phyloP scores from a whole-genome alignment of 2,329 filamentous ascomycete genomes.

The Diaporthe ilicicola region DNA sequence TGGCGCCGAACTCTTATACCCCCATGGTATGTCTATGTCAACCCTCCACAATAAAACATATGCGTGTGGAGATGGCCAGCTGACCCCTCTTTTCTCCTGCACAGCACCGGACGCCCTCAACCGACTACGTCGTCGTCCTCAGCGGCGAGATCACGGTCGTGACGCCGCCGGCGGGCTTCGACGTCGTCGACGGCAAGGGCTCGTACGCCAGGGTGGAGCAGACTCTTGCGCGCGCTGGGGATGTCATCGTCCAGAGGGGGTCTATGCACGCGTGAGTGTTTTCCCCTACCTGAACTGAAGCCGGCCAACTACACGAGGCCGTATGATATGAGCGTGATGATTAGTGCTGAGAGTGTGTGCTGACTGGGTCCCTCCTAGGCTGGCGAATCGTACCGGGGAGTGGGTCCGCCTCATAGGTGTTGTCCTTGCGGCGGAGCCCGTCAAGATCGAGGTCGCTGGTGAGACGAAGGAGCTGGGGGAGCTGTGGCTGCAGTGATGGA shows the following conservation, averaged over 20 bases:
- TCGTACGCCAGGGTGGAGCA: conserved; percentile 39
- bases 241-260: conserved; percentile 43
- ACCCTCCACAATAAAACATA: background rate
- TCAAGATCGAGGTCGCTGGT: conserved; percentile 1
- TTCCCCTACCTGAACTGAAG: background rate
- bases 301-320: too few relatives aligned
- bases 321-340: too few relatives aligned
- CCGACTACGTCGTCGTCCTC: conserved; percentile 43
- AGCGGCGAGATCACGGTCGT: conserved; percentile 41
- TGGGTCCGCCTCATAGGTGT: conserved; percentile 26
- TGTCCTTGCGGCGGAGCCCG: conserved; percentile 24
- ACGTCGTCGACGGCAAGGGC: conserved; percentile 38
- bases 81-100: background rate
- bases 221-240: conserved; percentile 40
- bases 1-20: conserved; percentile 41
- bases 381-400: conserved; percentile 29
- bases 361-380: background rate
- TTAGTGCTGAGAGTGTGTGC: conserved; percentile 3
- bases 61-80: background rate
- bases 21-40: conserved; percentile 36
- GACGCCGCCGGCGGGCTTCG: conserved; percentile 39
- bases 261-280: conserved; percentile 45
- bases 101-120: conserved; percentile 44
- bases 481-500: conserved; percentile 26
- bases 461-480: conserved; percentile 26